Evolutionary conservation across 2,329 filamentous ascomycete genomes (phyloP), one percentile per base, ranked within the genome.

Genomic region (Fusarium sp.): DNA sequence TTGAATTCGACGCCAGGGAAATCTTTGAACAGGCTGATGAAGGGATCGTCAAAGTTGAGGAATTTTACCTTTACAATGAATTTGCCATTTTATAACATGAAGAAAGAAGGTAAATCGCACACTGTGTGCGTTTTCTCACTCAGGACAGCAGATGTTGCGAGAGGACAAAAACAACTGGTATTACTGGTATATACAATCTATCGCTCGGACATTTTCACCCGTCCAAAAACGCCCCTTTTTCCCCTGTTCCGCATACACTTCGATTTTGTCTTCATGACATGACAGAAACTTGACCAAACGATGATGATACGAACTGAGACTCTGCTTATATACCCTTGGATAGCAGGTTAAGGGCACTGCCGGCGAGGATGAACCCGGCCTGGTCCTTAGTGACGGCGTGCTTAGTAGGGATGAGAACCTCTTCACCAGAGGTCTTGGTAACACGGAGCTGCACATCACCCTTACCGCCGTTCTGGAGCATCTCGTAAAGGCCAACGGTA

Each of bases 361-460:
- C 96, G 1, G 96, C 96, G 49, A 99, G 83, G 68, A 99, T 93
- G 76, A 98, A 99, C 1, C 86, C 89, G 63, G 92, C 92, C 84
- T 99, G 96, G 77, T 97, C 96, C 81, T 90, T 87, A 76, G 89
- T 96, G 64, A 99, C 85, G 14, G 92, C 93, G 77, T 97, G 95
- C 81, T 89, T 92, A n/a, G 94, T 94, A 46, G 88, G 86, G 60
- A 99, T 86, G 38, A 86, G 77, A 47, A 92, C 78, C 77, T 88
- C 86, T 76, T 91, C 87, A 10, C 91, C 92, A 28, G 79, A 81
- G 67, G 76, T 75, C 73, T 82, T 83, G 80, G 88, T 93, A 65
- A 94, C 88, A 66, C 81, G 81, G 57, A 98, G 80, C 64, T 83
- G 84, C 4, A 97, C 90, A 14, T 91, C 86, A 19, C 94, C 94